Percentiles rank a stretch among this genome's conserved stretches.
phyloP scores from a whole-genome alignment of 1,284 basidiomycete species.

The Lentinus polychrous region DNA sequence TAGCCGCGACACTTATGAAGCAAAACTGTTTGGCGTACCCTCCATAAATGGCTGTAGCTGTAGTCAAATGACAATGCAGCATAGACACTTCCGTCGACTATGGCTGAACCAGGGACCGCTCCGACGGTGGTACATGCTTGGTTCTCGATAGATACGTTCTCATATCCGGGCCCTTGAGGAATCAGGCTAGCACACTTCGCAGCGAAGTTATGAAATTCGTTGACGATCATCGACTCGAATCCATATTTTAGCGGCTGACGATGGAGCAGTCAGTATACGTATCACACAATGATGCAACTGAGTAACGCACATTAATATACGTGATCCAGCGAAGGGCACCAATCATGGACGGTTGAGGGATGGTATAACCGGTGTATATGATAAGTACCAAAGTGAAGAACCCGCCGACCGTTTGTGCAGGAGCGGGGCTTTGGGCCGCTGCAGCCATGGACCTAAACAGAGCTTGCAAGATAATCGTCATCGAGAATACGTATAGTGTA shows the following conservation, averaged over 20 bases:
- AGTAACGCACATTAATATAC: conserved; percentile 47
- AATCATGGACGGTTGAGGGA: conserved; percentile 52
- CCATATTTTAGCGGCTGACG: conserved; percentile 40
- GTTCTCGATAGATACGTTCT: conserved; percentile 40
- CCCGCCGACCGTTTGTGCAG: conserved; percentile 56
- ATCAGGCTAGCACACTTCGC: conserved; percentile 35
- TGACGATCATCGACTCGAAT: conserved; percentile 46
- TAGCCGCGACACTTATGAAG: background rate
- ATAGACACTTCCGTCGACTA: conserved; percentile 47
- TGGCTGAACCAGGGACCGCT: conserved; percentile 36
- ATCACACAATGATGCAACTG: conserved; percentile 4
- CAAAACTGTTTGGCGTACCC: conserved; percentile 35
- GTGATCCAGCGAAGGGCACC: conserved; percentile 60
- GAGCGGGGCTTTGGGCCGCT: conserved; percentile 42
- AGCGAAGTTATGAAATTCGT: conserved; percentile 47
- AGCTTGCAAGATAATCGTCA: conserved; percentile 53
- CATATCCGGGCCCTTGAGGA: conserved; percentile 47
- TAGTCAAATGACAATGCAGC: conserved; percentile 61
- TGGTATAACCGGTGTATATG: conserved; percentile 43
- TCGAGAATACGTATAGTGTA: conserved; percentile 42
- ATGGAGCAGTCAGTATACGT: background rate
- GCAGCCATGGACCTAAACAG: conserved; percentile 56
- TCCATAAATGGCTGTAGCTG: conserved; percentile 57
- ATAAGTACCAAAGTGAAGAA: conserved; percentile 40
- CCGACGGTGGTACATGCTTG: conserved; percentile 60